Conservation (phyloP, 441 rosid species). For the Pelargonium fulgidum region DNA sequence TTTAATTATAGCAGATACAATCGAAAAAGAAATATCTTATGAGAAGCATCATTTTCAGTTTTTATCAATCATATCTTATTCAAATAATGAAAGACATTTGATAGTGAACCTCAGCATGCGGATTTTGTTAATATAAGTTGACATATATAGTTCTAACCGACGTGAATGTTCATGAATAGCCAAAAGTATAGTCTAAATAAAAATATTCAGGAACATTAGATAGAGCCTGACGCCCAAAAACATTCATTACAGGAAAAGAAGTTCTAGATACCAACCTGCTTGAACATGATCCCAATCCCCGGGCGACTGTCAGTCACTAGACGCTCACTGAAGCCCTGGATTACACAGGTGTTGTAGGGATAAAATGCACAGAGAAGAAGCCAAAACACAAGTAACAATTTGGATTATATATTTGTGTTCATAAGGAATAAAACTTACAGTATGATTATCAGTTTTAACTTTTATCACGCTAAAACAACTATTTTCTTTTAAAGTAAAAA, state of each 20-base stretch:
- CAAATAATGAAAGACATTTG: background rate
- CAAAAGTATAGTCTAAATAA: no score
- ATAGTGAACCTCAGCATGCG: no score
- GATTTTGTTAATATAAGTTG: no score
- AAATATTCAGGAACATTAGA: no score
- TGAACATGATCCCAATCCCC: constrained; percentile 79
- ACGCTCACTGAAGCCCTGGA: constrained; percentile 85
- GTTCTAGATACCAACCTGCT: constrained; percentile 52
- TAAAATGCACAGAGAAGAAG: constrained; percentile 9
- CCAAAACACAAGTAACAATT: no score
- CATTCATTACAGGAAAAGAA: background rate
- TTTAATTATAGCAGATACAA: background rate
- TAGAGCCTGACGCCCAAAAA: no score
- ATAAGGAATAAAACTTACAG: no score
- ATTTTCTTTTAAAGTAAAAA: background rate
- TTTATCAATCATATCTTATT: background rate
- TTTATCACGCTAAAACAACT: background rate
- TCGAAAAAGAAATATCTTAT: background rate
- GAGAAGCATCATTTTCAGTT: background rate
- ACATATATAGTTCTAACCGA: no score
- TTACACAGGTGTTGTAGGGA: constrained; percentile 24
- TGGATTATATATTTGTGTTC: no score
- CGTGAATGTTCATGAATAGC: no score
- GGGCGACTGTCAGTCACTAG: constrained; percentile 85
- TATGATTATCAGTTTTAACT: no score